A percentile compares a stretch with the other conserved stretches of the same genome.
phyloP scores from a whole-genome alignment of 305 asterid species.

The Fraxinus baroniana region DNA sequence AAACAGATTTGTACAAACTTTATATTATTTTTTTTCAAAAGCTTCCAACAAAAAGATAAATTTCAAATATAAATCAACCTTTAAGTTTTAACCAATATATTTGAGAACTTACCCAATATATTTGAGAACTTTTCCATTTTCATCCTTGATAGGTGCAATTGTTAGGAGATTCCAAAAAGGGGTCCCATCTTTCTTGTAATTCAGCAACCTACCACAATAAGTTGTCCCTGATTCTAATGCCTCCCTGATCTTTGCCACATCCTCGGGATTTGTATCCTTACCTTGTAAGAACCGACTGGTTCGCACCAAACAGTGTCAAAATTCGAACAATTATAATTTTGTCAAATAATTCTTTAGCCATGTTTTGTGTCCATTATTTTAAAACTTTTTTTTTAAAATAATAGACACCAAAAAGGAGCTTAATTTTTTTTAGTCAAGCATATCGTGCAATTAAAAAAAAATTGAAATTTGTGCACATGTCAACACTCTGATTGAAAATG shows the following conservation, averaged over 20 bases:
- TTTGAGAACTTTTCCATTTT: constrained; percentile 75
- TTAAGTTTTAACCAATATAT: too few relatives aligned
- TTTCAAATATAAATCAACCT: neutral
- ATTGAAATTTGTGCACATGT: neutral
- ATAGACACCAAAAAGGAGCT: too few relatives aligned
- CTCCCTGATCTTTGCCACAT: constrained; percentile 86
- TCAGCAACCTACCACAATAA: constrained; percentile 86
- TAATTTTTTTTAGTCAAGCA: neutral
- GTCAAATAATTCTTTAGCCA: neutral
- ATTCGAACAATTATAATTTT: neutral
- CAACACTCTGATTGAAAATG: neutral
- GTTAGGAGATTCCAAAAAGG: constrained; percentile 97
- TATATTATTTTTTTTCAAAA: too few relatives aligned
- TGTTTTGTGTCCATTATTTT: too few relatives aligned
- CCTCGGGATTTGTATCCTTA: constrained; percentile 70
- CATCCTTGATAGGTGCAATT: constrained; percentile 91
- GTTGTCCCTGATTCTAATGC: constrained; percentile 54
- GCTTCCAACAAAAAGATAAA: neutral
- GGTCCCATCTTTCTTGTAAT: constrained; percentile 93
- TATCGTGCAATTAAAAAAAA: neutral
- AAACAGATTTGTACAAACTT: neutral
- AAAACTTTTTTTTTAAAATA: too few relatives aligned
- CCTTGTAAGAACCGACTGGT: constrained; percentile 91
- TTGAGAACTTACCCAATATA: constrained; percentile 62
- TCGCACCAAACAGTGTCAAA: constrained; percentile 18